Conservation (phyloP, 2,329 filamentous ascomycete species). For the Sporothrix phasma region DNA sequence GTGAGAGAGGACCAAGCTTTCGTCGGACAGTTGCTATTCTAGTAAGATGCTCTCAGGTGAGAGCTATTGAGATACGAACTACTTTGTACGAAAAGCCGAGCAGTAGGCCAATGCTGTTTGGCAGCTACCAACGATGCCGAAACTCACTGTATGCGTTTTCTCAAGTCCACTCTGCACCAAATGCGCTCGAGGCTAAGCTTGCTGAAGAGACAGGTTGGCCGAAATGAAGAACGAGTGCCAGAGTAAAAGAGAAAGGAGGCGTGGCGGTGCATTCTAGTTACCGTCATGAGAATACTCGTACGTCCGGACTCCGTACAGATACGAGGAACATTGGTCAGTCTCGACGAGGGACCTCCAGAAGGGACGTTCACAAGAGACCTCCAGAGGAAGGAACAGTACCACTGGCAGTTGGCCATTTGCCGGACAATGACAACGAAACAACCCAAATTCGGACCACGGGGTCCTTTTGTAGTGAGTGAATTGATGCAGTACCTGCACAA, state of each 20-base stretch:
- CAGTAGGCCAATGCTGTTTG: neutral
- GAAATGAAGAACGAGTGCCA: neutral
- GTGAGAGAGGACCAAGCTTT: neutral
- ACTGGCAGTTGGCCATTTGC: too few relatives aligned
- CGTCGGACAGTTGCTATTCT: neutral
- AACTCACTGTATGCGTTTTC: too few relatives aligned
- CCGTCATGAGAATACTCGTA: neutral
- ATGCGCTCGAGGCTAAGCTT: neutral
- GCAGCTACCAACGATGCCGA: neutral
- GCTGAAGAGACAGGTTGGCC: neutral
- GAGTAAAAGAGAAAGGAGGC: neutral
- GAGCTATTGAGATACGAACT: neutral
- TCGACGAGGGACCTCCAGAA: neutral
- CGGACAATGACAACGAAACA: neutral
- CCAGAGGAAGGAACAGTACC: too few relatives aligned
- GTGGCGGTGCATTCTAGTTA: slow-evolving; percentile 1
- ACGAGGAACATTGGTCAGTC: too few relatives aligned
- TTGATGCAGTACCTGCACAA: too few relatives aligned
- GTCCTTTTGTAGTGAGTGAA: too few relatives aligned
- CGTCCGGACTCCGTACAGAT: neutral
- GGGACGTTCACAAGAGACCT: too few relatives aligned
- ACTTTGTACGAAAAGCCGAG: neutral
- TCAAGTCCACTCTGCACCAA: neutral
- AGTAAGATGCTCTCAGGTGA: neutral
- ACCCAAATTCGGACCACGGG: too few relatives aligned